A percentile compares a stretch with the other conserved stretches of the same genome.
phyloP scores from a whole-genome alignment of 176 grass and related monocot genomes.

The Eragrostis curvula region DNA sequence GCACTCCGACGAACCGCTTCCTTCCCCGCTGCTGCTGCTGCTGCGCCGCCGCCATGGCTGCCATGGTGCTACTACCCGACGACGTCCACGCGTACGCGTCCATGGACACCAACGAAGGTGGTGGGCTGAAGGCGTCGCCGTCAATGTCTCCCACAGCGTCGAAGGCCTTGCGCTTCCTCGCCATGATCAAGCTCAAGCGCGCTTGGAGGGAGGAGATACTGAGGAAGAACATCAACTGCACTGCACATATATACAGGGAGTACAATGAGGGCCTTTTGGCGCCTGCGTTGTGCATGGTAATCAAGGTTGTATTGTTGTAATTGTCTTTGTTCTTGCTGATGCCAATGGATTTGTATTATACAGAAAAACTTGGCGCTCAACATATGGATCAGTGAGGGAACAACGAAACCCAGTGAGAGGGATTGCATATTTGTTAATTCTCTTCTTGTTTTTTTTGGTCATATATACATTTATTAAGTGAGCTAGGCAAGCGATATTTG shows the following conservation, averaged over 20 bases:
- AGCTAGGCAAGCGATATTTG: not conserved
- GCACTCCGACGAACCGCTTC: slow-evolving; percentile 74
- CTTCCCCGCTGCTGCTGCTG: slow-evolving; percentile 32
- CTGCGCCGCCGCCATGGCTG: slow-evolving; percentile 19
- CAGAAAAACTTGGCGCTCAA: not conserved
- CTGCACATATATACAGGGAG: slow-evolving; percentile 29
- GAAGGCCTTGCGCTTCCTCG: slow-evolving; percentile 44
- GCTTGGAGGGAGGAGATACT: not conserved
- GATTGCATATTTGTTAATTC: slow-evolving; percentile 35
- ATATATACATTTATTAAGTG: not conserved
- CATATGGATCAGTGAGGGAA: slow-evolving; percentile 19
- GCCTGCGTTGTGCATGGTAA: slow-evolving; percentile 28
- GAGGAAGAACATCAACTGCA: not conserved
- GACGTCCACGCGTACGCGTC: slow-evolving; percentile 26
- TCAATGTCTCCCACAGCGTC: not conserved
- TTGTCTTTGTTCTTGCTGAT: not conserved
- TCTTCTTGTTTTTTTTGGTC: not conserved
- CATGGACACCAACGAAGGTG: not conserved
- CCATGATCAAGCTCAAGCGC: slow-evolving; percentile 37
- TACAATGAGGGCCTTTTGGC: slow-evolving; percentile 8
- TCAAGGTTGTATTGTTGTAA: not conserved
- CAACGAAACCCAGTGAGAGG: slow-evolving; percentile 38
- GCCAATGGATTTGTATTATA: not conserved
- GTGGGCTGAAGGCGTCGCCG: not conserved
- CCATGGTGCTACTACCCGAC: not conserved